Percentiles rank a stretch among this genome's conserved stretches.
Conservation (phyloP, 192 early-diverging fungal species). For the Linnemannia elongata region DNA sequence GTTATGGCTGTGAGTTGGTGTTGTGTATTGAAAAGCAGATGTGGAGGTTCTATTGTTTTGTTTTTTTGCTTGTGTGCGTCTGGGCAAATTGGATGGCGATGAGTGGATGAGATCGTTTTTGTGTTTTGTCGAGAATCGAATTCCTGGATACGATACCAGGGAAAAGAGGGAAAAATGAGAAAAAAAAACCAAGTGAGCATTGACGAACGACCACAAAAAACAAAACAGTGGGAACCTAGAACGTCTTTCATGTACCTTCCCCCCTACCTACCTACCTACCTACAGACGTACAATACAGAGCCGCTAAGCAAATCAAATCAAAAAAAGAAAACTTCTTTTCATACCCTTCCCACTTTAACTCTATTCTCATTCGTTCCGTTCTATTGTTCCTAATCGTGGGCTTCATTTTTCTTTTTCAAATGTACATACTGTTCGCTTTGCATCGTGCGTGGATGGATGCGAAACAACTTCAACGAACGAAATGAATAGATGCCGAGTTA, state of each 20-base stretch:
- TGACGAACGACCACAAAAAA: not conserved
- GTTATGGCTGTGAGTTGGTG: not conserved
- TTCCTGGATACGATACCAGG: not conserved
- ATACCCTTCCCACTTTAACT: too few species aligned
- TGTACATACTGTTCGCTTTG: not conserved
- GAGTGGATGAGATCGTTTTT: not conserved
- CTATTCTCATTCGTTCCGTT: too few species aligned
- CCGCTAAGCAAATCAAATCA: too few species aligned
- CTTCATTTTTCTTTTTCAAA: not conserved
- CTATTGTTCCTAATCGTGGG: not conserved
- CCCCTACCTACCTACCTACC: too few species aligned
- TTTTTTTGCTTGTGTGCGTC: not conserved
- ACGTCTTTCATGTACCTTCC: not conserved
- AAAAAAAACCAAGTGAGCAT: not conserved
- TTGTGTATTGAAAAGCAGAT: too few species aligned
- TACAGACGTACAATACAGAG: too few species aligned
- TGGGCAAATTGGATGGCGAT: not conserved
- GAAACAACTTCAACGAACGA: not conserved
- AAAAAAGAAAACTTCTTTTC: too few species aligned
- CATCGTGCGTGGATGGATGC: not conserved
- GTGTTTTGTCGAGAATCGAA: not conserved
- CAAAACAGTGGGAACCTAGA: not conserved
- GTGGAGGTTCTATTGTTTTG: not conserved
- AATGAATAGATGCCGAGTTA: slow-evolving; percentile 32
- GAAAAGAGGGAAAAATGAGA: not conserved